phyloP scores from a whole-genome alignment of 768 basidiomycete species.

The Lentinus tigrinus region DNA sequence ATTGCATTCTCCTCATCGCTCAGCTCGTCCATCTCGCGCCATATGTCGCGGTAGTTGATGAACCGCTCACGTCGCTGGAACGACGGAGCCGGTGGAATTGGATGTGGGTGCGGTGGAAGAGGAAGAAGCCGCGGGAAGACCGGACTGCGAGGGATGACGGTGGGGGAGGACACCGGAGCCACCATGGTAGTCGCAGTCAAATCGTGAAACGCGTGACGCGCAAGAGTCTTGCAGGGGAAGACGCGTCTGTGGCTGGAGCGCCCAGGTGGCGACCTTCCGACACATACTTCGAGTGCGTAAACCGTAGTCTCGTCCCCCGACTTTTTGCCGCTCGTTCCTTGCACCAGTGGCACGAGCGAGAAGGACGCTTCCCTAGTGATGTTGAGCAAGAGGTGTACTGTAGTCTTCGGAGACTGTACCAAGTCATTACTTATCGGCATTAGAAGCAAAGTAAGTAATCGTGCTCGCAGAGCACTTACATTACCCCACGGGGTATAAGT shows the following conservation, averaged over 20 bases:
- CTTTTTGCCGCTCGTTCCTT: no score
- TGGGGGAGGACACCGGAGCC: slow-evolving; percentile 57
- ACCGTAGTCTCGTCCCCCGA: background rate
- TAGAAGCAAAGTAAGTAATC: no score
- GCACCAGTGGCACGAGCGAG: no score
- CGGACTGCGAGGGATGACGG: slow-evolving; percentile 64
- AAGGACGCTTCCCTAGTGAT: no score
- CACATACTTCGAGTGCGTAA: background rate
- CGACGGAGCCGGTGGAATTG: slow-evolving; percentile 50
- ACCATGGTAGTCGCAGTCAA: slow-evolving; percentile 31
- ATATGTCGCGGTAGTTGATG: slow-evolving; percentile 64
- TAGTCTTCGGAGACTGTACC: no score
- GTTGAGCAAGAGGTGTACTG: no score
- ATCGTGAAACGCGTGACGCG: background rate
- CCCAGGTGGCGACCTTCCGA: no score
- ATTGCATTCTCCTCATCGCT: slow-evolving; percentile 83
- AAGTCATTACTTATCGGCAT: no score
- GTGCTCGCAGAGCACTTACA: no score
- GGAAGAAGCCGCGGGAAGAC: slow-evolving; percentile 68
- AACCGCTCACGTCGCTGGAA: slow-evolving; percentile 55
- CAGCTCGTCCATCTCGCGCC: slow-evolving; percentile 78
- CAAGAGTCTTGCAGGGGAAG: no score
- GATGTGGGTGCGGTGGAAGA: slow-evolving; percentile 62
- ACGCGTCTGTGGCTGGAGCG: no score
- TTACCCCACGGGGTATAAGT: no score